Conservation (phyloP, 129 eudicot genomes). For the Tagetes patula region DNA sequence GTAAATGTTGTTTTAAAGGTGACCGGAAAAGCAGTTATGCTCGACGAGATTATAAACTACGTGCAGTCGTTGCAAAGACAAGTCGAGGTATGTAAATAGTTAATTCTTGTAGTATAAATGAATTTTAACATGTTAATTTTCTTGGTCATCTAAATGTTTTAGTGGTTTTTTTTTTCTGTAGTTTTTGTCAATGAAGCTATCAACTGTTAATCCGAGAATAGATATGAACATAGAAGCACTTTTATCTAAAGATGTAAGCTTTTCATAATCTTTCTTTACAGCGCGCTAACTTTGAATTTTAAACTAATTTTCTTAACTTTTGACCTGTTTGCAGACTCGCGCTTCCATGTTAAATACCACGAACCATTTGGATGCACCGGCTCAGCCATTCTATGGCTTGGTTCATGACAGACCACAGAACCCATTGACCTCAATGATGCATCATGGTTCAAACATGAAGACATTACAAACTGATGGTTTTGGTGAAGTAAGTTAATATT, state of each 20-base stretch:
- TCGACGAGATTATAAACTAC: conserved; percentile 89
- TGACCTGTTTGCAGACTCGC: conserved; percentile 40
- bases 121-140: neutral
- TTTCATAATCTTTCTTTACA: neutral
- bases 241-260: conserved; percentile 80
- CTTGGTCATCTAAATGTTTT: conserved; percentile 15
- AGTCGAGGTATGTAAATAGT: conserved; percentile 60
- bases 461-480: conserved; percentile 39
- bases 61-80: conserved; percentile 86
- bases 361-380: conserved; percentile 49
- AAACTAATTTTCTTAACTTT: conserved; percentile 1
- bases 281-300: neutral
- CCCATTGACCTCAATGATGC: conserved; percentile 40
- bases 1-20: conserved; percentile 43
- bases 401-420: conserved; percentile 44
- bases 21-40: conserved; percentile 90
- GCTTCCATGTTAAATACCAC: conserved; percentile 46
- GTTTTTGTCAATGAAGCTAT: conserved; percentile 93
- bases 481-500: conserved; percentile 38
- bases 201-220: conserved; percentile 73
- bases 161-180: conserved; percentile 29
- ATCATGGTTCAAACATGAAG: conserved; percentile 42
- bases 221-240: conserved; percentile 72
- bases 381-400: conserved; percentile 44
- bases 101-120: neutral